Evolutionary conservation across 2,329 filamentous ascomycete genomes (phyloP).

Genomic region (Drechslerella stenobrocha): DNA sequence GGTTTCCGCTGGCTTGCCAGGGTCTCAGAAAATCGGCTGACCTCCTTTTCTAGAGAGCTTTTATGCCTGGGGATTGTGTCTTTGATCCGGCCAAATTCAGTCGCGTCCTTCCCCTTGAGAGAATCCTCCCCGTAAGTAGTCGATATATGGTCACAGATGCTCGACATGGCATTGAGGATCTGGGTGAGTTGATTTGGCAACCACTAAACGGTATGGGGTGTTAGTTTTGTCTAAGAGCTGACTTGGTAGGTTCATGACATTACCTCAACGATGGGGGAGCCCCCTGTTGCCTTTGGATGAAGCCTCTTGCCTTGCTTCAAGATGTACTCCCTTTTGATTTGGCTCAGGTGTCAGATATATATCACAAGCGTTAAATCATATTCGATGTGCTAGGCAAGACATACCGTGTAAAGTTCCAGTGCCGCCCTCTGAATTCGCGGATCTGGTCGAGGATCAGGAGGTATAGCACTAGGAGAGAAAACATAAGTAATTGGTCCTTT

Average conservation of each 20-base stretch:
- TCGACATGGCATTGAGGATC: conserved; percentile 71
- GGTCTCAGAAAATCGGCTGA: conserved; percentile 69
- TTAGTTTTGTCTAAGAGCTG: not conserved
- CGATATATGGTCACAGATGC: conserved; percentile 62
- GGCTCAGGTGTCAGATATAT: no score
- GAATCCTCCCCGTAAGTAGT: conserved; percentile 51
- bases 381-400: no score
- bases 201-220: conserved; percentile 60
- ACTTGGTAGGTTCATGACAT: not conserved
- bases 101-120: conserved; percentile 41
- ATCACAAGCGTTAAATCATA: no score
- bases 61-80: conserved; percentile 67
- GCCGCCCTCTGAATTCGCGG: conserved; percentile 77
- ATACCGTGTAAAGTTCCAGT: conserved; percentile 73
- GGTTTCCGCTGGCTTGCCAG: conserved; percentile 22
- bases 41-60: conserved; percentile 71
- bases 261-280: conserved; percentile 75
- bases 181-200: conserved; percentile 78
- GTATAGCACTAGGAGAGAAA: conserved; percentile 60
- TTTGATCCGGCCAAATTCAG: conserved; percentile 66
- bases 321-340: conserved; percentile 69
- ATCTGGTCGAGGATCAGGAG: conserved; percentile 72
- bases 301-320: conserved; percentile 67
- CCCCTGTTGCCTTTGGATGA: conserved; percentile 77
- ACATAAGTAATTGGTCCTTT: no score